These are phyloP conservation scores for Alternaria ethzedia DNA, from an alignment of 2,329 filamentous ascomycete species.

Conservation along the genomic window DNA sequence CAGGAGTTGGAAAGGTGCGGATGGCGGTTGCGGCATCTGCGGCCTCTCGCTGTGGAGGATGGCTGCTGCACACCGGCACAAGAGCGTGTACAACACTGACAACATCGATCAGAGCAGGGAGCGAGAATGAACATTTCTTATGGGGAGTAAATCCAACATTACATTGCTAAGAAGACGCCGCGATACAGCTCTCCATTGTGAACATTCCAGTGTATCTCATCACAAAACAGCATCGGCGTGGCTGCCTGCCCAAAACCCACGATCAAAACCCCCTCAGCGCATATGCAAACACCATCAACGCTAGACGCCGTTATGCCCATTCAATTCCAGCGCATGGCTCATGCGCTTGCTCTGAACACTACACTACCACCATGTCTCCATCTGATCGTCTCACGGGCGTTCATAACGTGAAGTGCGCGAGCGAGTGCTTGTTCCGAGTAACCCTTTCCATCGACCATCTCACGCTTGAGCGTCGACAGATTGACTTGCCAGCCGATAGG, in stretches of 20 bases:
- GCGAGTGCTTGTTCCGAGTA: slow-evolving; percentile 88
- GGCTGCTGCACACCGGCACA: background rate
- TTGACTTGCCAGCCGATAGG: slow-evolving; percentile 97
- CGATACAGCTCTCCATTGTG: background rate
- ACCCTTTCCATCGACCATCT: slow-evolving; percentile 90
- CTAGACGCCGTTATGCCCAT: background rate
- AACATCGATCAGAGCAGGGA: background rate
- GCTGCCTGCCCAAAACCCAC: background rate
- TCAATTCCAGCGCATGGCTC: background rate
- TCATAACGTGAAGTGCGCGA: slow-evolving; percentile 82
- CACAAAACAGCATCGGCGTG: background rate
- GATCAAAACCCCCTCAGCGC: background rate
- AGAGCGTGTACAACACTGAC: background rate
- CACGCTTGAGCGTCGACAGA: slow-evolving; percentile 80
- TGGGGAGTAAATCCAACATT: background rate
- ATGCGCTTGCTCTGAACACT: slow-evolving; percentile 31
- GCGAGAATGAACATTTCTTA: no score
- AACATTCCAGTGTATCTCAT: background rate
- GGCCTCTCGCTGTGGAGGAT: background rate
- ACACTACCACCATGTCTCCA: slow-evolving; percentile 68
- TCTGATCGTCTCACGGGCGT: slow-evolving; percentile 84
- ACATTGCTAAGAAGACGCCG: background rate
- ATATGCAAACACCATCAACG: background rate
- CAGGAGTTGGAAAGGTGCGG: background rate
- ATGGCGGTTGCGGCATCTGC: background rate